Evolutionary conservation across 768 basidiomycete genomes (phyloP), one percentile per base, ranked within the genome.

Genomic region (Leucocoprinus leucothites): DNA sequence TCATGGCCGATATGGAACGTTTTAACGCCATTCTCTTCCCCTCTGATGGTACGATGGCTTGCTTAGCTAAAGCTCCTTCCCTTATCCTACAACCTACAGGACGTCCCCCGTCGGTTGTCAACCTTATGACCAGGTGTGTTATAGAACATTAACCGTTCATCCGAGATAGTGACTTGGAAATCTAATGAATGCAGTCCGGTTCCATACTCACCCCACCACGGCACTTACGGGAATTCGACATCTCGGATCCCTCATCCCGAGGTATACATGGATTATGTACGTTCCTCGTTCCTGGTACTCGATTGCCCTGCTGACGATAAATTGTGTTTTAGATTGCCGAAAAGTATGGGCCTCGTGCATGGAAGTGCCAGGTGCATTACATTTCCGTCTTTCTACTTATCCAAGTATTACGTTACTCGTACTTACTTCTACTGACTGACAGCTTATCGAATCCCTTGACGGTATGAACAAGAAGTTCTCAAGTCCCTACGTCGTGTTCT

Each of bases 401-500:
- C 51, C 56, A 26, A 47, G 53, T 34, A 43, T 58, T 41, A 46
- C 56, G 57, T 52, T 57, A 58, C 56, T 57, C 59, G 46, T 25
- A 48, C 43, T 8, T 52, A 26, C 19, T 41, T 48, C 43, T 21
- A 49, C 24, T 44, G 60, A 38, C 38, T 38, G 9, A 36, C 63
- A 91, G 89, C 74, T 86, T 51, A 77, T 90, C 44, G 87, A 90
- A 59, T 80, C 84, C 19, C 79, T 91, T 21, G 87, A 91, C 57
- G 83, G 85, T 61, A 91, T 92, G 89, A 86, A 81, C 63, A 81
- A 82, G 56, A 89, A 85, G 48, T 91, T 92, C 65, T 74, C 82
- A 22, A 80, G 85, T 58, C 90, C 90, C 14, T 92, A 91, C 72
- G 84, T 91, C 61, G 76, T 91, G 48, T 92, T 90, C 66, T 92